Evolutionary conservation across 352 stramenopile species (phyloP).

Genomic region (Phytophthora citrophthora): DNA sequence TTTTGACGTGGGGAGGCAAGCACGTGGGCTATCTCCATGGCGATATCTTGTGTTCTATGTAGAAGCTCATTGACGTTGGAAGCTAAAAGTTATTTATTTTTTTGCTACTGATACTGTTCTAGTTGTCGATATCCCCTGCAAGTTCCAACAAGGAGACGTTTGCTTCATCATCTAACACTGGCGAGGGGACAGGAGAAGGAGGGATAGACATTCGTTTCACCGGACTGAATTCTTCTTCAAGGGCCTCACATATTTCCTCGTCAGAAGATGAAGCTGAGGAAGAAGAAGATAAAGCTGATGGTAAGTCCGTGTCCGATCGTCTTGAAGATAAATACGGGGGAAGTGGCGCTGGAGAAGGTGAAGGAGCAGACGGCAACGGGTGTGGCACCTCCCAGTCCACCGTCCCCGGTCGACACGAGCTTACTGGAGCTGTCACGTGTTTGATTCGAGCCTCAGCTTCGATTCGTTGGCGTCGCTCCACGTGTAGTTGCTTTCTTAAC

Average conservation of each 20-base stretch:
- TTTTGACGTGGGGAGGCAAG: slow-evolving; percentile 75
- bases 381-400: slow-evolving; percentile 45
- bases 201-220: slow-evolving; percentile 8
- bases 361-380: slow-evolving; percentile 48
- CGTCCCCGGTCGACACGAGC: neutral
- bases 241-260: slow-evolving; percentile 17
- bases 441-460: slow-evolving; percentile 75
- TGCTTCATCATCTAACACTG: slow-evolving; percentile 14
- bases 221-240: slow-evolving; percentile 23
- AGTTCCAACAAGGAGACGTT: slow-evolving; percentile 67
- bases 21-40: slow-evolving; percentile 64
- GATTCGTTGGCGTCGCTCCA: slow-evolving; percentile 71
- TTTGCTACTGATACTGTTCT: slow-evolving; percentile 6
- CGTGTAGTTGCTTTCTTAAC: slow-evolving; percentile 78
- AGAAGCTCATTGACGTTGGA: slow-evolving; percentile 5
- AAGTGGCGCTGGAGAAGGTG: slow-evolving; percentile 34
- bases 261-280: slow-evolving; percentile 38
- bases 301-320: slow-evolving; percentile 18
- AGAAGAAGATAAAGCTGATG: slow-evolving; percentile 24
- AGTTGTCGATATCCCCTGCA: slow-evolving; percentile 17
- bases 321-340: slow-evolving; percentile 43
- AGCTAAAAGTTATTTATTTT: slow-evolving; percentile 33
- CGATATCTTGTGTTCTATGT: slow-evolving; percentile 55
- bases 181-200: neutral
- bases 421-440: slow-evolving; percentile 35